A percentile compares a stretch with the other conserved stretches of the same genome.
Conservation (phyloP, 2,329 filamentous ascomycete genomes). For the Fusarium aywerte region DNA sequence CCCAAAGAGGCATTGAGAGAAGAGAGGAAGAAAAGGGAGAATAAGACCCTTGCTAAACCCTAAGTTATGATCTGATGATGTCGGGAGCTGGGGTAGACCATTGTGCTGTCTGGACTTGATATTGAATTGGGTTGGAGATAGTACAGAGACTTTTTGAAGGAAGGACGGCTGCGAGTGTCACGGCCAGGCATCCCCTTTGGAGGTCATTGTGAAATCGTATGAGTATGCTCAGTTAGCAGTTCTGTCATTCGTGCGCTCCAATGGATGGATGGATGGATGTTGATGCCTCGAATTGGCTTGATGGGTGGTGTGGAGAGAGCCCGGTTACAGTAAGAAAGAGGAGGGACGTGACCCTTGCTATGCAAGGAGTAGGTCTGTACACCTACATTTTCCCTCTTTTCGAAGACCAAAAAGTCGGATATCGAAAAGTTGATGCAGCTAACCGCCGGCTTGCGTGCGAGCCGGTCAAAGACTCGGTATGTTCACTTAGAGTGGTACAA, state of each 20-base stretch:
- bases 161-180: not conserved
- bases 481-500: no score
- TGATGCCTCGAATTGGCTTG: not conserved
- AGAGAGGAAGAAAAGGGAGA: conserved; percentile 1
- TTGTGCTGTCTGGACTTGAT: not conserved
- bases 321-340: conserved; percentile 17
- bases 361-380: conserved; percentile 32
- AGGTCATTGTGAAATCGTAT: conserved; percentile 1
- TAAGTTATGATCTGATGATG: conserved; percentile 32
- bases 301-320: conserved; percentile 40
- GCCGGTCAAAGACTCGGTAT: conserved; percentile 9
- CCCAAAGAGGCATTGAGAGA: not conserved
- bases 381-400: conserved; percentile 18
- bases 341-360: conserved; percentile 38
- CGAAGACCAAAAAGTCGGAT: not conserved
- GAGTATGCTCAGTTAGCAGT: not conserved
- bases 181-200: no score
- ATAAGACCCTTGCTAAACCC: conserved; percentile 1
- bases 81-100: not conserved
- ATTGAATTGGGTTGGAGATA: not conserved
- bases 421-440: conserved; percentile 21
- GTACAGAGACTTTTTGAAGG: not conserved
- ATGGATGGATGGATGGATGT: not conserved
- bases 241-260: conserved; percentile 15
- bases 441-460: conserved; percentile 11